Conservation (phyloP, 345 rosid species). For the Theobroma cacao region DNA sequence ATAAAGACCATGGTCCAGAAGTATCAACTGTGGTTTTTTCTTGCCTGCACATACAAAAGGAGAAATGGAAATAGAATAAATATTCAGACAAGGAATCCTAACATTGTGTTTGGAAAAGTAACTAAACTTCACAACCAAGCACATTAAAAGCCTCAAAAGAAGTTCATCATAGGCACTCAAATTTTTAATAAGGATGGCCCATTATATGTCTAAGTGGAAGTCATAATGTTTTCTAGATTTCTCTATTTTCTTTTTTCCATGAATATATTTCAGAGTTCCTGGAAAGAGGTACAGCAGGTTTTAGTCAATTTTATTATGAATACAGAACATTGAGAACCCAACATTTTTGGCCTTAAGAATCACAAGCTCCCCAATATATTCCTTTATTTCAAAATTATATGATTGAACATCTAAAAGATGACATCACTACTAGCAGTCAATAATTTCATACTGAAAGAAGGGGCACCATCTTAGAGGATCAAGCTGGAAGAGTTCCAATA, state of each 20-base stretch:
- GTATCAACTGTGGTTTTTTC: slow-evolving; percentile 80
- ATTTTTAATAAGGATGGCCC: not conserved
- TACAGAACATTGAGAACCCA: not conserved
- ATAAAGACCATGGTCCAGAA: slow-evolving; percentile 90
- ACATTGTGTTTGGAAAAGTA: not conserved
- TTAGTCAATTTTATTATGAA: not conserved
- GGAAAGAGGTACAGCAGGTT: not conserved
- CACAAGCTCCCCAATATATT: not conserved
- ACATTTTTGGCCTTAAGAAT: not conserved
- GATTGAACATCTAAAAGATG: not conserved
- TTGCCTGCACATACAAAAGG: slow-evolving; percentile 37
- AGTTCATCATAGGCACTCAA: not conserved
- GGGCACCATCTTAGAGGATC: not conserved
- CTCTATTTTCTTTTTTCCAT: not conserved
- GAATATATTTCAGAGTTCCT: not conserved
- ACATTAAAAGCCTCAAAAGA: not conserved
- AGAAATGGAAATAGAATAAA: not conserved
- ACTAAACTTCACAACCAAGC: not conserved
- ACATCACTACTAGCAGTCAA: slow-evolving; percentile 3
- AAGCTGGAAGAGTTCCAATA: not conserved
- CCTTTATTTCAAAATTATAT: not conserved
- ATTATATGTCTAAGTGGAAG: not conserved
- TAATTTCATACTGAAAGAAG: not conserved
- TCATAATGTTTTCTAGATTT: not conserved
- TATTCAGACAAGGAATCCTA: not conserved